Conservation (phyloP, 768 basidiomycete species). For the Tephrocybe rancida region DNA sequence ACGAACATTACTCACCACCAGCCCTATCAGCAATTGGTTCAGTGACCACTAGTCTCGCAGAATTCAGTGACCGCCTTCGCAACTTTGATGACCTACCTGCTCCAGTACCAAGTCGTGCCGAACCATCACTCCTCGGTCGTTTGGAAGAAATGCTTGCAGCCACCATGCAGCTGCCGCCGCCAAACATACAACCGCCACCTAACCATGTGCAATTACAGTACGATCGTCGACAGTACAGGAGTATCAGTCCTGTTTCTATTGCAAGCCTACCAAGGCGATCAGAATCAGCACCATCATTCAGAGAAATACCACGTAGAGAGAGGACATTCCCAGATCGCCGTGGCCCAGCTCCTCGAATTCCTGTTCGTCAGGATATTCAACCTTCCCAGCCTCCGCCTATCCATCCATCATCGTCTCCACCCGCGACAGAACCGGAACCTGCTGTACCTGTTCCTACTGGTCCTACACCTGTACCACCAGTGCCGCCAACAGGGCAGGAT, state of each 20-base stretch:
- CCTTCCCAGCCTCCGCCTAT: neutral
- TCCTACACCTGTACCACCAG: too few species aligned
- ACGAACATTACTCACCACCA: slow-evolving; percentile 18
- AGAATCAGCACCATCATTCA: slow-evolving; percentile 26
- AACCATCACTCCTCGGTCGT: slow-evolving; percentile 59
- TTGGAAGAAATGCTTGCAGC: slow-evolving; percentile 63
- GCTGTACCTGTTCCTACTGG: too few species aligned
- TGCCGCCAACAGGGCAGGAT: too few species aligned
- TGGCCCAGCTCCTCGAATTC: neutral
- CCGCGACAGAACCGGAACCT: neutral
- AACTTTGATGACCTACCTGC: slow-evolving; percentile 37
- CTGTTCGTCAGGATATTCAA: neutral
- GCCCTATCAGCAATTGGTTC: slow-evolving; percentile 30
- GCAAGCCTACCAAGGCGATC: slow-evolving; percentile 29
- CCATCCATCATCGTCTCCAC: too few species aligned
- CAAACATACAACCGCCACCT: slow-evolving; percentile 52
- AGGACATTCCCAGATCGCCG: neutral
- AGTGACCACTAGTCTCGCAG: slow-evolving; percentile 28
- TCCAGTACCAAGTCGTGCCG: slow-evolving; percentile 47
- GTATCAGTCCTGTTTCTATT: slow-evolving; percentile 36
- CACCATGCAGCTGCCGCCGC: slow-evolving; percentile 38
- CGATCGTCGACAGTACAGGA: slow-evolving; percentile 37
- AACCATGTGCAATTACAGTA: slow-evolving; percentile 50
- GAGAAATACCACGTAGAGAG: neutral
- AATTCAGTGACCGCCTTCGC: slow-evolving; percentile 22